Evolutionary conservation across 768 basidiomycete species (phyloP), one percentile per base, ranked within the genome.

Genomic region (Boletus sp.): DNA sequence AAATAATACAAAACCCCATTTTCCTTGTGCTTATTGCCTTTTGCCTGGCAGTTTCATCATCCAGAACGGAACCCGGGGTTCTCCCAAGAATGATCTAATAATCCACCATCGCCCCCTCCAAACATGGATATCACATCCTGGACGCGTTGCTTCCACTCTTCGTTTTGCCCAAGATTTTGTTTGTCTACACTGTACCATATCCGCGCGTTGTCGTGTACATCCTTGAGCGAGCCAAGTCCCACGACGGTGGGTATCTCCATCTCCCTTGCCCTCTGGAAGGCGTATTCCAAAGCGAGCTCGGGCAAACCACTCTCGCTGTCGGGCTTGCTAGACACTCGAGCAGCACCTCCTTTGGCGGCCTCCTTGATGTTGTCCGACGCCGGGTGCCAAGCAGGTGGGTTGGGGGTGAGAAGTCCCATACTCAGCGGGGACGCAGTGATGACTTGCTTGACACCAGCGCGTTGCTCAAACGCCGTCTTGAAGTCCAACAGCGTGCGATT

Each of bases 371-470:
- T 70, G 14, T 68, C 62, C 19, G 90, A 79, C 7, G 90, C 89
- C 15, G 91, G 90, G 64, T 93, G 90, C 92, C 91, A 94, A 3
- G 68, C 13, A 1, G 87, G 87, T 3, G 79, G 76, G 1, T 65
- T 67, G 9, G 75, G 70, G 0, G 83, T 83, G 33, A 95, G 77
- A 4, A 94, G 79, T 0, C 86, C 87, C 92, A 94, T 94, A 65
- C 81, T 85, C 49, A 95, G 76, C 8, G 93, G 93, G 2, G 91
- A 92, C 2, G 93, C 93, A 3, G 85, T 75, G 47, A 93, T 50
- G 29, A 95, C 75, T 51, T 90, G 87, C 51, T 70, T 66, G 41
- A 95, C 79, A 47, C 80, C 73, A 0, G 90, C 90, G 23, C 87
- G 84, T 19, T 72, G 66, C 57, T 75, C 74, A 51, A 93, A 79